A percentile compares a stretch with the other conserved stretches of the same genome.
phyloP scores from a whole-genome alignment of 2,329 filamentous ascomycete species.

The Xylariomycetidae sp. region DNA sequence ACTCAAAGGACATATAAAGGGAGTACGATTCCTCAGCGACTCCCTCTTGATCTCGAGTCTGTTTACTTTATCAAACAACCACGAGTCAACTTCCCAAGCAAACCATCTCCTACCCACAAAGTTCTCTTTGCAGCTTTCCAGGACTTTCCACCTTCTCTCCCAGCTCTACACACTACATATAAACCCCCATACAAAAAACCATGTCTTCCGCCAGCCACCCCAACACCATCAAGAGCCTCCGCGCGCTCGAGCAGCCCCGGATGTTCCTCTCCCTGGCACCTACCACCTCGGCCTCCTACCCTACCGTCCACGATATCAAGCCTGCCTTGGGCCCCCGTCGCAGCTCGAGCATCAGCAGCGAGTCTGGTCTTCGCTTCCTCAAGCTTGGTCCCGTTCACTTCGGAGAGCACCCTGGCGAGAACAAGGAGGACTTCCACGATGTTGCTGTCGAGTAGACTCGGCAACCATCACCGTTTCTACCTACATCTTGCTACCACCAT shows the following conservation, averaged over 20 bases:
- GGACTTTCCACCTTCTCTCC: conserved; percentile 2
- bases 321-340: conserved; percentile 35
- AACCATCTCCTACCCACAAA: background rate
- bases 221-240: conserved; percentile 16
- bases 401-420: conserved; percentile 53
- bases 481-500: too few species aligned
- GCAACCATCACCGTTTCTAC: too few species aligned
- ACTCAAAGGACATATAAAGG: conserved; percentile 1
- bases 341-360: conserved; percentile 51
- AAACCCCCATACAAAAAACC: conserved; percentile 17
- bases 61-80: background rate
- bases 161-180: conserved; percentile 9
- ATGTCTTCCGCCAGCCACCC: conserved; percentile 20
- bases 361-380: conserved; percentile 46
- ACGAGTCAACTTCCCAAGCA: background rate
- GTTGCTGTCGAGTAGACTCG: conserved; percentile 36
- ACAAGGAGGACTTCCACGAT: conserved; percentile 54
- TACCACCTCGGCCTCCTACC: conserved; percentile 52
- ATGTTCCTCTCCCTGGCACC: conserved; percentile 57
- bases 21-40: background rate
- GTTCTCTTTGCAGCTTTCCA: conserved; percentile 4
- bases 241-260: conserved; percentile 25
- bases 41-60: background rate
- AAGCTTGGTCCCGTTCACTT: conserved; percentile 63
- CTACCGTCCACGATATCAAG: conserved; percentile 32